Evolutionary conservation across 768 basidiomycete species (phyloP), one percentile per base, ranked within the genome.

Genomic region (Leccinum pellstonianum): DNA sequence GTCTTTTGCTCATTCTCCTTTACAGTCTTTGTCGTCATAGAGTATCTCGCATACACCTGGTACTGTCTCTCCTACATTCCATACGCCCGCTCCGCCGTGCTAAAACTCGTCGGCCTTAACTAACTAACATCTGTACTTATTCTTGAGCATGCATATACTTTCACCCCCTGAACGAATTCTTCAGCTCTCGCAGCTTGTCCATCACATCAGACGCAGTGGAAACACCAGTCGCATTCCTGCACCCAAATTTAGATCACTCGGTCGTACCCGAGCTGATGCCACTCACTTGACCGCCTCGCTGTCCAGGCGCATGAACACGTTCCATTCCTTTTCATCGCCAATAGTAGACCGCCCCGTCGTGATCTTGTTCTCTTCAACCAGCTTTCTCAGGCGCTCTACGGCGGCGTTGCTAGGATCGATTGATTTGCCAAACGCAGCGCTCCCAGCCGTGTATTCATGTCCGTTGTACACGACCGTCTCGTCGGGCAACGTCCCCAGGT

Each of bases 41-140:
- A 95, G 73, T 96, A 91, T 74, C 80, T 96, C 58, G 95, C 94
- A 6, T 96, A 90, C 75, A 85, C 88, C 21, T 97, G 94, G 93
- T 95, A 90, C 72, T 85, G 83, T 54, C 75, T 91, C 31, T 89
- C 87, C 7, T 97, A 95, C 77, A 93, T 98, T 66, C 95, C 95
- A 3, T 96, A 95, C 67, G 95, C 95, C 3, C 83, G 94, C 56
- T 71, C 85, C 2, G 87, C 87, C 12, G 83, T 91, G 47, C 77
- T 83, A 59, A 91, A 85, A 71, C 71, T 84, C 33, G 78, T 92
- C 58, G 87, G 81, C 3, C 70, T 82, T 31, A 33, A 33, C 31
- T 31, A 33, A 33, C 31, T 52, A 19, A 49, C 25, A 23, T 49
- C 48, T 46, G 43, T 46, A 46, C 19, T 46, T 46, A 46, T 46